phyloP scores from a whole-genome alignment of 2,329 filamentous ascomycete genomes.

The Cyanodermella asteris region DNA sequence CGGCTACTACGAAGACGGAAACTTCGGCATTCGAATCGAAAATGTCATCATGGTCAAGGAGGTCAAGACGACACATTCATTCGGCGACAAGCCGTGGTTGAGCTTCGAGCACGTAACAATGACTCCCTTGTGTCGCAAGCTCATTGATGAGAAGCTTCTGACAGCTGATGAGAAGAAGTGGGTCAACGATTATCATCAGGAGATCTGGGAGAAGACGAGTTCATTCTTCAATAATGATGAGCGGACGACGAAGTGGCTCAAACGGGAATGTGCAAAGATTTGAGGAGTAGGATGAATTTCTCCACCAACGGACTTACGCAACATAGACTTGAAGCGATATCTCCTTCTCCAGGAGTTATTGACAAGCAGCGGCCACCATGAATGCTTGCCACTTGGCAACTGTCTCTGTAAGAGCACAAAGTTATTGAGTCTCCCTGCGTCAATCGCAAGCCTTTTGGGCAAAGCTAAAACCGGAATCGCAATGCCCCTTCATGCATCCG shows the following conservation, averaged over 20 bases:
- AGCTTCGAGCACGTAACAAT: slow-evolving; percentile 96
- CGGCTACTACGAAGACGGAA: slow-evolving; percentile 89
- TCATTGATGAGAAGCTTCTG: slow-evolving; percentile 57
- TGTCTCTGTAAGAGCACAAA: no score
- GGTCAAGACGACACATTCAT: slow-evolving; percentile 65
- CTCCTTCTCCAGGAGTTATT: no score
- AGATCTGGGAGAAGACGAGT: slow-evolving; percentile 65
- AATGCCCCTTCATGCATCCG: no score
- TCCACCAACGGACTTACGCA: no score
- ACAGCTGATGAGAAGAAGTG: slow-evolving; percentile 57
- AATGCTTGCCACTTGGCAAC: no score
- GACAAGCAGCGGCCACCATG: no score
- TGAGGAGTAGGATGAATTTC: no score
- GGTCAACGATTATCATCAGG: slow-evolving; percentile 67
- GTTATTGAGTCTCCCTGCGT: no score
- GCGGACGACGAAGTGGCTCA: slow-evolving; percentile 56
- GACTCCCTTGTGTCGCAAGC: slow-evolving; percentile 78
- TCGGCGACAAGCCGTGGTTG: slow-evolving; percentile 83
- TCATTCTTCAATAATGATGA: slow-evolving; percentile 50
- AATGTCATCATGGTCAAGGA: slow-evolving; percentile 78
- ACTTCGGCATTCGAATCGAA: slow-evolving; percentile 88
- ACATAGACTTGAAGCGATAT: no score
- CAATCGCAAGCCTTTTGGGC: no score
- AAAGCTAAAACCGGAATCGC: no score
- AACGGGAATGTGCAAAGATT: no score